Base-by-base conservation (phyloP, 768 basidiomycete genomes). In the Trametes gibbosa region DNA sequence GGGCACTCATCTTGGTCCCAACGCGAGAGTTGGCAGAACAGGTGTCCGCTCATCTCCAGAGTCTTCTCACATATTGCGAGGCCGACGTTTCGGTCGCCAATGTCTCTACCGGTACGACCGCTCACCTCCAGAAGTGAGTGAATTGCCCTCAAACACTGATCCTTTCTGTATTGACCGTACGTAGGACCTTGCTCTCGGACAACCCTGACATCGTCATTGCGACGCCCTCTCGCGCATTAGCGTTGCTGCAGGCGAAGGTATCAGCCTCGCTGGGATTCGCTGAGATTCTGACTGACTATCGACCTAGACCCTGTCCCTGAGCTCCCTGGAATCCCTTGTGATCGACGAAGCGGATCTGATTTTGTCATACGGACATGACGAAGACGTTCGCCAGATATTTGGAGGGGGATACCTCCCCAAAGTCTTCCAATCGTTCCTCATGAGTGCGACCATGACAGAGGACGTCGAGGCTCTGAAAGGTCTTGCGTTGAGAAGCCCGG, bases 301-400 rank as follows among this genome's bases (percentile, higher is more conserved):
- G 0, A 3, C 29, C 29, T 59, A 92, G 89, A 76, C 84, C 0
- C 76, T 98, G 8, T 80, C 78, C 2, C 74, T 95, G 0, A 67
- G 80, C 13, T 78, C 81, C 0, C 75, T 98, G 29, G 90, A 93
- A 46, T 89, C 90, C 5, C 83, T 99, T 17, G 90, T 96, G 27
- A 95, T 99, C 57, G 97, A 99, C 70, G 97, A 99, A 74, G 97
- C 97, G 23, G 97, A 98, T 70, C 83, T 98, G 37, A 90, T 99
- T 52, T 80, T 99, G 19, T 98, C 95, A 0, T 99, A 98, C 70
- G 97, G 97, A 2, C 93, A 98, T 64, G 90, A 95, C 61, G 91
- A 95, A 68, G 92, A 95, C 59, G 83, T 95, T 45, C 83, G 86
- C 25, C 83, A 86, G 58, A 81, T 86, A 45, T 86, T 89, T 61